Percentiles rank a stretch among this genome's conserved stretches.
Evolutionary conservation across 805 yeast species (phyloP).

Genomic region (Wickerhamiella vanderwaltii): DNA sequence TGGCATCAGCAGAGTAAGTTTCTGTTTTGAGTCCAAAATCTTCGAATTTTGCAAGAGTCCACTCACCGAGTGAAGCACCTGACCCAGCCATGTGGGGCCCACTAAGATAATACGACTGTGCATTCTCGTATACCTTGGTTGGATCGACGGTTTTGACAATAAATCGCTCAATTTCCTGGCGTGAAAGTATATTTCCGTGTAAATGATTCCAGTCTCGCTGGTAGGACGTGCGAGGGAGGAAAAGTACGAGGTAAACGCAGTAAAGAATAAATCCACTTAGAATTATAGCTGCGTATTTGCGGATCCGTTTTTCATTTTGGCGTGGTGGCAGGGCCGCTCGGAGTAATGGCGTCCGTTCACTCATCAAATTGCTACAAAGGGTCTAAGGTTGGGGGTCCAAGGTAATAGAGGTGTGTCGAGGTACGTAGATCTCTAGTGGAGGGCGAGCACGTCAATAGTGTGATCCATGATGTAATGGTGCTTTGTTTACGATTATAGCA

Average conservation of each 20-base stretch:
- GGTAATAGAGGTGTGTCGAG: too few species aligned
- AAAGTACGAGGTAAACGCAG: constrained; percentile 20
- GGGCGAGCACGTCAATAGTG: too few species aligned
- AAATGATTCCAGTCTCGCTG: constrained; percentile 23
- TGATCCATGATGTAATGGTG: too few species aligned
- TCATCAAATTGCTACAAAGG: too few species aligned
- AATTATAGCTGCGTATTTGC: constrained; percentile 23
- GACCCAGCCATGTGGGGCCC: constrained; percentile 30
- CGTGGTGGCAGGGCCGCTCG: constrained; percentile 1
- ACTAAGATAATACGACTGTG: constrained; percentile 21
- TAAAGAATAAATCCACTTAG: constrained; percentile 17
- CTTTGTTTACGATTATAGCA: too few species aligned
- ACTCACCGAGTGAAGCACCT: constrained; percentile 33
- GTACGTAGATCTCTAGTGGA: too few species aligned
- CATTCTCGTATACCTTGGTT: constrained; percentile 11
- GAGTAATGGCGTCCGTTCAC: constrained; percentile 13
- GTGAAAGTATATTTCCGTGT: constrained; percentile 15
- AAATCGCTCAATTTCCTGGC: constrained; percentile 15
- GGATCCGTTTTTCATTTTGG: background rate
- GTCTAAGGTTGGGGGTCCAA: too few species aligned
- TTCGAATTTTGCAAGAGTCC: constrained; percentile 45
- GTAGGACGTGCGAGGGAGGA: constrained; percentile 23
- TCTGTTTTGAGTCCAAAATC: constrained; percentile 46
- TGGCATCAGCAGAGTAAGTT: constrained; percentile 46
- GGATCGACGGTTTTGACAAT: constrained; percentile 11